Percentiles rank a stretch among this genome's conserved stretches.
phyloP scores from a whole-genome alignment of 208 protist genomes.

The Acanthamoeba triangularis region DNA sequence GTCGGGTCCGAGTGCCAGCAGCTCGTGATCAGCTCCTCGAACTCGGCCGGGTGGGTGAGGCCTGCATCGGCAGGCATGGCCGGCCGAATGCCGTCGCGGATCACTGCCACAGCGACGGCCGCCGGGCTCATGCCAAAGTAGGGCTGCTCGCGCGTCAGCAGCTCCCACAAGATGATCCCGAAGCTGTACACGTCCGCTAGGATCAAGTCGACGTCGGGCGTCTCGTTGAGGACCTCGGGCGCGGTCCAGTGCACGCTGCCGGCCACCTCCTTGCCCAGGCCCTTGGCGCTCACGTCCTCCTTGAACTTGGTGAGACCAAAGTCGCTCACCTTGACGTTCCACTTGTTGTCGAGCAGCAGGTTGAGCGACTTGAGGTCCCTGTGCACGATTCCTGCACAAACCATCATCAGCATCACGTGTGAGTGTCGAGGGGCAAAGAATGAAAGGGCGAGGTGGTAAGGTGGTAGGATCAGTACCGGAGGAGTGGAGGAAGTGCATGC shows the following conservation, averaged over 20 bases:
- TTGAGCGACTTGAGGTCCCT: constrained; percentile 79
- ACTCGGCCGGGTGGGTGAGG: background rate
- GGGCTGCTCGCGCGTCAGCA: constrained; percentile 67
- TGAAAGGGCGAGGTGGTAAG: too few relatives aligned
- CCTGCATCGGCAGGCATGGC: background rate
- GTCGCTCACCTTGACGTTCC: constrained; percentile 55
- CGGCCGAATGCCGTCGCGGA: constrained; percentile 48
- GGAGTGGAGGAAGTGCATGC: constrained; percentile 78
- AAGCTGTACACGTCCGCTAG: constrained; percentile 62
- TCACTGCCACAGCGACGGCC: constrained; percentile 57
- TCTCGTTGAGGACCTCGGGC: constrained; percentile 61
- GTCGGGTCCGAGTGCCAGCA: constrained; percentile 70
- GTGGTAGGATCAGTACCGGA: background rate
- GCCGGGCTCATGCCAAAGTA: constrained; percentile 59
- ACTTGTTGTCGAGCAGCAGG: constrained; percentile 65
- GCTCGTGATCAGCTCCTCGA: constrained; percentile 63
- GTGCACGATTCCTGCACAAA: constrained; percentile 54
- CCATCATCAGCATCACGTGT: too few relatives aligned
- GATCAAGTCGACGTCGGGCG: constrained; percentile 4
- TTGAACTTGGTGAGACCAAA: constrained; percentile 53
- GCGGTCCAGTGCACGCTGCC: constrained; percentile 32
- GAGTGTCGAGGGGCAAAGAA: too few relatives aligned
- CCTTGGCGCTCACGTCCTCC: constrained; percentile 9
- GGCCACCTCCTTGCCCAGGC: background rate
- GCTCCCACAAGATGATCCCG: constrained; percentile 72